Percentiles rank a stretch among this genome's conserved stretches.
Evolutionary conservation across 2,329 filamentous ascomycete genomes (phyloP).

Genomic region (Cytospora chrysosperma): DNA sequence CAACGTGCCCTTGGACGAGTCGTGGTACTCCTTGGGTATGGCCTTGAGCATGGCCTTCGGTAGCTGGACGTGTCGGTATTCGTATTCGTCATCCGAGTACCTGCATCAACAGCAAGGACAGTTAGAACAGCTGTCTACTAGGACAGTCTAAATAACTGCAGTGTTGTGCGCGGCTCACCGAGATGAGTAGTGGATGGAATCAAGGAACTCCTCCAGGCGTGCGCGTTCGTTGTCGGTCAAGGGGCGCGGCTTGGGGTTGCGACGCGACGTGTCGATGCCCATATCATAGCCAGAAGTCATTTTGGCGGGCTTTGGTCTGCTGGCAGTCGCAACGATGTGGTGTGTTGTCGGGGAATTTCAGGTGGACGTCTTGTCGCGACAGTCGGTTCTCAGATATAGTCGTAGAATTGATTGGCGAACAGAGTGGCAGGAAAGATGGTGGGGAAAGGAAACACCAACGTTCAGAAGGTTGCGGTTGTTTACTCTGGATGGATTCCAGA

Average conservation of each 20-base stretch:
- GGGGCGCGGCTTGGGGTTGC: slow-evolving; percentile 81
- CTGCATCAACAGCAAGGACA: slow-evolving; percentile 45
- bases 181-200: slow-evolving; percentile 92
- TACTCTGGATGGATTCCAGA: not conserved
- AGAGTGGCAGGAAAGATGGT: not conserved
- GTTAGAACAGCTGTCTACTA: slow-evolving; percentile 19
- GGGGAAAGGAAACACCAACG: not conserved
- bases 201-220: slow-evolving; percentile 85
- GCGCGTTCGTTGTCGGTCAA: slow-evolving; percentile 79
- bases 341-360: not conserved
- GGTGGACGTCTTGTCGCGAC: not conserved
- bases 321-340: not conserved
- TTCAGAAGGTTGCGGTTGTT: not conserved
- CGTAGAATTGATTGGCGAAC: not conserved
- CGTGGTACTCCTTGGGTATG: slow-evolving; percentile 93
- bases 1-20: slow-evolving; percentile 82
- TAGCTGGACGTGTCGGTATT: slow-evolving; percentile 96
- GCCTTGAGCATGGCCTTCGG: slow-evolving; percentile 98
- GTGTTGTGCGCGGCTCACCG: slow-evolving; percentile 55
- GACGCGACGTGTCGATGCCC: slow-evolving; percentile 78
- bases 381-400: not conserved
- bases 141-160: not conserved
- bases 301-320: slow-evolving; percentile 13
- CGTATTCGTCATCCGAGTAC: slow-evolving; percentile 88
- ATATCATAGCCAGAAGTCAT: slow-evolving; percentile 33